phyloP scores from a whole-genome alignment of 306 rosid species.

The Rosa chinensis region DNA sequence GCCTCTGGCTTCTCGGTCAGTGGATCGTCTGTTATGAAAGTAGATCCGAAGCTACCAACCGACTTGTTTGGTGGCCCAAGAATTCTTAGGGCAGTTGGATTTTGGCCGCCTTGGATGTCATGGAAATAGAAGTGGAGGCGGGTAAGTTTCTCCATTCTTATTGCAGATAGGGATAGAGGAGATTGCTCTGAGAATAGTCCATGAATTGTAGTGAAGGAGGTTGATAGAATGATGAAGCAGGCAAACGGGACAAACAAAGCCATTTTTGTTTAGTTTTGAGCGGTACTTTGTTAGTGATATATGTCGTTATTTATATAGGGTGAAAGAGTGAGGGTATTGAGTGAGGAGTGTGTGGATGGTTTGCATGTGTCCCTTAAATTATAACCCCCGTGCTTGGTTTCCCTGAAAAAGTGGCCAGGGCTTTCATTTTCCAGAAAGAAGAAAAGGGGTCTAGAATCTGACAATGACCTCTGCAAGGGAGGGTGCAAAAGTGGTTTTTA shows the following conservation, averaged over 20 bases:
- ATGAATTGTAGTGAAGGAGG: background rate
- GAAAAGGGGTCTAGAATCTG: background rate
- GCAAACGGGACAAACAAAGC: conserved; percentile 1
- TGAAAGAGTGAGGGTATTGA: background rate
- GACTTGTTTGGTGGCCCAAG: conserved; percentile 10
- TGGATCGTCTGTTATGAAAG: conserved; percentile 27
- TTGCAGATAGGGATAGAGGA: conserved; percentile 11
- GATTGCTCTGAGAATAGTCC: conserved; percentile 11
- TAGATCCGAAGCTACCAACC: conserved; percentile 25
- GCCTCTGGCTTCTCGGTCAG: conserved; percentile 29
- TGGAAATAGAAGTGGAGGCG: conserved; percentile 52
- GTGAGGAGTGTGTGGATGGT: background rate
- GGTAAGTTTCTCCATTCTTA: conserved; percentile 33
- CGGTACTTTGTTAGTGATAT: background rate
- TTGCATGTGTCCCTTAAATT: background rate
- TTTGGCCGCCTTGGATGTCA: conserved; percentile 31
- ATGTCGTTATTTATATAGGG: background rate
- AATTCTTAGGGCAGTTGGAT: conserved; percentile 33
- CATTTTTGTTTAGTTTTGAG: conserved; percentile 8
- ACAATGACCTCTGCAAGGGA: background rate
- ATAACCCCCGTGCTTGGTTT: conserved; percentile 12
- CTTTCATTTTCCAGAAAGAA: background rate
- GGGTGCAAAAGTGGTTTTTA: background rate
- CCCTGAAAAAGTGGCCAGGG: background rate
- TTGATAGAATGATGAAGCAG: background rate